Evolutionary conservation across 169 alveolate species (phyloP).

Genomic region (Plasmodium gonderi): DNA sequence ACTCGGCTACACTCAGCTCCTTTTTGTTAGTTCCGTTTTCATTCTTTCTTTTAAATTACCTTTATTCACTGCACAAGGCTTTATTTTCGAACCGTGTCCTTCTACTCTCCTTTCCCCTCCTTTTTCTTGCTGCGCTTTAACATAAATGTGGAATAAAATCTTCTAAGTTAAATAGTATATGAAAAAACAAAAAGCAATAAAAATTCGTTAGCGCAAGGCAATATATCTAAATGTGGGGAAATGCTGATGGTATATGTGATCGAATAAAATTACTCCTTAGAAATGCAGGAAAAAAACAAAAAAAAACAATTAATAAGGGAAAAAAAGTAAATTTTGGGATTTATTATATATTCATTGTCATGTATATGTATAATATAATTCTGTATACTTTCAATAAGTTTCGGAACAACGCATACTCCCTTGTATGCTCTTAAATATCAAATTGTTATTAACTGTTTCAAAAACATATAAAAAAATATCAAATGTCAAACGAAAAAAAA

Average conservation of each 20-base stretch:
- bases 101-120: not conserved
- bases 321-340: not conserved
- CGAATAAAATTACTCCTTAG: not conserved
- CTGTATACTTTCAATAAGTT: not conserved
- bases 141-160: conserved; percentile 19
- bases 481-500: not conserved
- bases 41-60: not conserved
- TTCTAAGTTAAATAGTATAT: conserved; percentile 8
- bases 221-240: not conserved
- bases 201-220: not conserved
- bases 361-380: conserved; percentile 5
- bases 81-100: conserved; percentile 15
- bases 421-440: conserved; percentile 39
- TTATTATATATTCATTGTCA: not conserved
- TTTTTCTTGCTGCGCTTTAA: conserved; percentile 14
- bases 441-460: not conserved
- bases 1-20: too few species aligned
- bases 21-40: not conserved
- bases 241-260: too few species aligned
- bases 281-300: conserved; percentile 1
- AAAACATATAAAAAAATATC: conserved; percentile 1
- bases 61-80: not conserved
- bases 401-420: conserved; percentile 31
- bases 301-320: not conserved
- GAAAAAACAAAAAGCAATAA: conserved; percentile 3